Conservation (phyloP, 2,329 filamentous ascomycete species). For the Cadophora gregata region DNA sequence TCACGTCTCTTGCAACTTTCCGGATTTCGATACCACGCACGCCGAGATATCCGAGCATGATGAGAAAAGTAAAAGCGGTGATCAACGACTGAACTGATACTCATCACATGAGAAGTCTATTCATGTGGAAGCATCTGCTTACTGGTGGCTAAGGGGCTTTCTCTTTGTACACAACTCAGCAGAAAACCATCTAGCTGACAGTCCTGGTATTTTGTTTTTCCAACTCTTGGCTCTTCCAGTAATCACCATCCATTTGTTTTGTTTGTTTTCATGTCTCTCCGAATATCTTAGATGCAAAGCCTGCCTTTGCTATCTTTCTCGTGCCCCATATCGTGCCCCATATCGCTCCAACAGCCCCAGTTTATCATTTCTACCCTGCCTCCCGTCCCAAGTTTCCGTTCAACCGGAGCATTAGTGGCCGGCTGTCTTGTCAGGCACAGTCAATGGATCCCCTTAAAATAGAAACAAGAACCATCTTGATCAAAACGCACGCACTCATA, state of each 20-base stretch:
- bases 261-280: background rate
- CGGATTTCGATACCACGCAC: background rate
- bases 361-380: background rate
- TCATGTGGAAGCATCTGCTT: background rate
- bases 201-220: background rate
- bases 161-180: background rate
- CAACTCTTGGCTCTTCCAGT: background rate
- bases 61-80: background rate
- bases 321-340: background rate
- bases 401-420: background rate
- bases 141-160: background rate
- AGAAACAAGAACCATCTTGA: conserved; percentile 7
- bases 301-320: background rate
- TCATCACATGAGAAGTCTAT: background rate
- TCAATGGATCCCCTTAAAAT: conserved; percentile 11
- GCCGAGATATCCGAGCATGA: background rate
- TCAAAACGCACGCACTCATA: background rate
- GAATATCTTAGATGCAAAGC: background rate
- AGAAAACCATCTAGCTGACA: background rate
- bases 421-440: background rate
- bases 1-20: background rate
- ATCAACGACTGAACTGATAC: background rate
- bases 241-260: background rate
- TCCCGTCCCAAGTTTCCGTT: background rate
- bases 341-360: background rate